Conservation (phyloP, 78 protist species). For the Dictyostelium firmibasis region DNA sequence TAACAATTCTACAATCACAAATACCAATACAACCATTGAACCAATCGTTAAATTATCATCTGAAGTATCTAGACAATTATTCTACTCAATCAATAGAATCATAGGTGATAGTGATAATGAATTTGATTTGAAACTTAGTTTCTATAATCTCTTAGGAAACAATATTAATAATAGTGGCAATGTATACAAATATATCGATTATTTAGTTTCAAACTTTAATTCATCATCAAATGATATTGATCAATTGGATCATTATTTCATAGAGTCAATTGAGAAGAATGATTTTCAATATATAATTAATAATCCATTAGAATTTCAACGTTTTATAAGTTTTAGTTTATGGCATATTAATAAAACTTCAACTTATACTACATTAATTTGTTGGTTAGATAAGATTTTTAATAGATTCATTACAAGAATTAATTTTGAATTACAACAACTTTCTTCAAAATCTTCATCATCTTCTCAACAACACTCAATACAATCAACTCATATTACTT, state of each 20-base stretch:
- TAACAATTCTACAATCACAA: background rate
- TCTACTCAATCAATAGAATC: background rate
- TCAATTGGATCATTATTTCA: background rate
- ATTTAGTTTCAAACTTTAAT: background rate
- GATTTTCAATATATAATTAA: background rate
- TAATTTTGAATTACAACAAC: background rate
- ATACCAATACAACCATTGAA: background rate
- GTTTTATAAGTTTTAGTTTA: background rate
- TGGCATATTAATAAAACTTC: background rate
- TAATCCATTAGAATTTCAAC: conserved; percentile 26
- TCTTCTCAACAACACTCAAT: background rate
- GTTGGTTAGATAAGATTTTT: background rate
- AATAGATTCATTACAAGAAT: background rate
- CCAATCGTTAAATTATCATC: background rate
- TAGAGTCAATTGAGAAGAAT: background rate
- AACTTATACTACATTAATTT: background rate
- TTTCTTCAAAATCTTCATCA: background rate
- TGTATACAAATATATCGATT: background rate
- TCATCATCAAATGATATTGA: background rate
- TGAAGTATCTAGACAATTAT: conserved; percentile 27
- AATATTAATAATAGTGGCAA: background rate
- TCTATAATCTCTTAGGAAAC: background rate
- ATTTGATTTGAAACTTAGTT: background rate
- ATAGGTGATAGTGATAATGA: background rate
- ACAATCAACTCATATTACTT: background rate